These are phyloP conservation scores for Triangularia setosa DNA, from an alignment of 2,329 filamentous ascomycete genomes.

Conservation along the genomic window DNA sequence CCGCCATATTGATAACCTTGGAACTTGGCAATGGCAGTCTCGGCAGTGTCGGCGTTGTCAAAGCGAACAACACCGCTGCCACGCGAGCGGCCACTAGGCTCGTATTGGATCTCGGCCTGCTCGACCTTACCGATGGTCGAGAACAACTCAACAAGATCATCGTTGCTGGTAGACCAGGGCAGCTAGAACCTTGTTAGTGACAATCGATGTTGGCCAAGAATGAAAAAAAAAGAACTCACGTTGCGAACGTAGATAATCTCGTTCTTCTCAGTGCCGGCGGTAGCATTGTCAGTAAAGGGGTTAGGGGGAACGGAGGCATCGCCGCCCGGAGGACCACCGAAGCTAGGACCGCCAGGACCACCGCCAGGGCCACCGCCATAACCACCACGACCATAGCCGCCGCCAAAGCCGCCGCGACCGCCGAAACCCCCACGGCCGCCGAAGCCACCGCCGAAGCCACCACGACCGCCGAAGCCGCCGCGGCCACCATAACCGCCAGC, in stretches of 20 bases:
- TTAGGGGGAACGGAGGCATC: constrained; percentile 64
- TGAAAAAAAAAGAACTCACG: constrained; percentile 54
- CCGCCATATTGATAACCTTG: constrained; percentile 96
- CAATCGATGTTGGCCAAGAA: constrained; percentile 8
- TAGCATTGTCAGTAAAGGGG: constrained; percentile 90
- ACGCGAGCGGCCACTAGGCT: constrained; percentile 89
- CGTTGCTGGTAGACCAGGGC: constrained; percentile 98
- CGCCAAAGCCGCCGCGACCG: constrained; percentile 41
- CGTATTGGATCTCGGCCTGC: constrained; percentile 98
- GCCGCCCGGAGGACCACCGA: constrained; percentile 47
- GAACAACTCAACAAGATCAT: constrained; percentile 94
- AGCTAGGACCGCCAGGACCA: constrained; percentile 34
- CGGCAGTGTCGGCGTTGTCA: constrained; percentile 74
- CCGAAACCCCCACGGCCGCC: constrained; percentile 46
- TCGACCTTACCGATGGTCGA: constrained; percentile 97
- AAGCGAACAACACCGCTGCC: constrained; percentile 97
- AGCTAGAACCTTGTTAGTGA: constrained; percentile 53
- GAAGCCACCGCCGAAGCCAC: constrained; percentile 54
- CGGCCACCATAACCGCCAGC: constrained; percentile 56
- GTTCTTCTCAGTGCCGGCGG: constrained; percentile 77
- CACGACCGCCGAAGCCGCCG: constrained; percentile 53
- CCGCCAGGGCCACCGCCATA: constrained; percentile 40
- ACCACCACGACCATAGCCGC: constrained; percentile 41
- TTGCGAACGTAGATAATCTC: constrained; percentile 94
- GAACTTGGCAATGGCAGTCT: constrained; percentile 95